A percentile compares a stretch with the other conserved stretches of the same genome.
phyloP scores from a whole-genome alignment of 192 early-diverging fungal genomes.

The Podila epigama region DNA sequence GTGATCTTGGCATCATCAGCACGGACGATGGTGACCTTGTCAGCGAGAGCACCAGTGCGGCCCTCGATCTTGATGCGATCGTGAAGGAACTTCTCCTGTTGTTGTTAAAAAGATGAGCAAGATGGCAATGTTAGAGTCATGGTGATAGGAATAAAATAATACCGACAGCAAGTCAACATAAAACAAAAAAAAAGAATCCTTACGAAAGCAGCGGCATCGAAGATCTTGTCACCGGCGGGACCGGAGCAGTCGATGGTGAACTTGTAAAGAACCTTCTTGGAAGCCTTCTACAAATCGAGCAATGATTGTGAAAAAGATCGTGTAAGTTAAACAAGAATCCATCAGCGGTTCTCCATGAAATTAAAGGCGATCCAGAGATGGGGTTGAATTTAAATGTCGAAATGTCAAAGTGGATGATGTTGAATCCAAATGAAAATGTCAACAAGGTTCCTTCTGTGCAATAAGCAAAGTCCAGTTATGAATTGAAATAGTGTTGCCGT shows the following conservation, averaged over 20 bases:
- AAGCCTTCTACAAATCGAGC: constrained; percentile 43
- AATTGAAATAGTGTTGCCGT: neutral
- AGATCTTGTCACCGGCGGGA: constrained; percentile 94
- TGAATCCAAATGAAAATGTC: neutral
- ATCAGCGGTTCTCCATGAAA: neutral
- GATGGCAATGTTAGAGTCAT: neutral
- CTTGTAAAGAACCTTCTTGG: constrained; percentile 74
- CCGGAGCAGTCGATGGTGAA: constrained; percentile 94
- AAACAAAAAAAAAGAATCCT: constrained; percentile 34
- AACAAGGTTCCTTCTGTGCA: neutral
- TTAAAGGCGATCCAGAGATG: neutral
- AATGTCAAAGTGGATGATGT: neutral
- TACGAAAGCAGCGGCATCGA: constrained; percentile 94
- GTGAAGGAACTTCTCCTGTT: constrained; percentile 95
- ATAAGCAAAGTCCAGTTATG: neutral
- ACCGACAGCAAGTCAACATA: neutral
- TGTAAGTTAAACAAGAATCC: neutral
- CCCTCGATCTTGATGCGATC: constrained; percentile 98
- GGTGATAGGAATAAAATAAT: neutral
- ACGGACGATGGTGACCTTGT: constrained; percentile 85
- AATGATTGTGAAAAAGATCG: neutral
- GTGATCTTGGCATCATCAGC: constrained; percentile 74
- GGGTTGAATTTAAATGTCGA: constrained; percentile 10
- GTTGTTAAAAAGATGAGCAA: neutral
- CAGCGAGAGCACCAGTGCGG: constrained; percentile 94